Conservation (phyloP, 192 early-diverging fungal genomes). For the Linderina pennispora region DNA sequence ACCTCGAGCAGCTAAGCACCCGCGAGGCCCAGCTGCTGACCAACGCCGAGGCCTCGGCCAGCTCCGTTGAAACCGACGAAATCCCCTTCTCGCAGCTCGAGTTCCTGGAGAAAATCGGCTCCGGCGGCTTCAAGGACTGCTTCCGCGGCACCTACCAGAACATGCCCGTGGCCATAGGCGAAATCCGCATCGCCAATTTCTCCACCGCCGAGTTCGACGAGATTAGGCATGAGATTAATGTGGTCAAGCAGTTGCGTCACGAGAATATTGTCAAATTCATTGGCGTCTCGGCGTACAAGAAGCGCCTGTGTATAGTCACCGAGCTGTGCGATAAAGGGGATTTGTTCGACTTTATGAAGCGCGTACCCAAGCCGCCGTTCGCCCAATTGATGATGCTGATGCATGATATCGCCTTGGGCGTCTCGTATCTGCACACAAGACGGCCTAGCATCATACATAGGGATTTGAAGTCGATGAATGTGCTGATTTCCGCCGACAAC, state of each 20-base stretch:
- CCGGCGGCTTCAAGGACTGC: slow-evolving; percentile 76
- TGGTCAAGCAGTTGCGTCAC: slow-evolving; percentile 69
- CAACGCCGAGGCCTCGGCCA: slow-evolving; percentile 22
- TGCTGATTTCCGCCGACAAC: slow-evolving; percentile 53
- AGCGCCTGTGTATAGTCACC: slow-evolving; percentile 64
- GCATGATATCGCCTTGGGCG: slow-evolving; percentile 71
- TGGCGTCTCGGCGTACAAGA: slow-evolving; percentile 56
- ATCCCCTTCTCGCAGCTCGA: slow-evolving; percentile 56
- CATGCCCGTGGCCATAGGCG: slow-evolving; percentile 64
- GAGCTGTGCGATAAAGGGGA: slow-evolving; percentile 72
- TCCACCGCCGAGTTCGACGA: slow-evolving; percentile 61
- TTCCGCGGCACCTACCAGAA: slow-evolving; percentile 59
- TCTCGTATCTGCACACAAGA: slow-evolving; percentile 65
- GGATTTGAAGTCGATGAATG: slow-evolving; percentile 75
- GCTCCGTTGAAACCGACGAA: slow-evolving; percentile 50
- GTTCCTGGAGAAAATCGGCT: slow-evolving; percentile 61
- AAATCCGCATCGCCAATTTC: slow-evolving; percentile 62
- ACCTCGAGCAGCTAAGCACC: slow-evolving; percentile 49
- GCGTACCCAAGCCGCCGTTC: slow-evolving; percentile 54
- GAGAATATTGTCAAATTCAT: slow-evolving; percentile 71
- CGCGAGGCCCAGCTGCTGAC: slow-evolving; percentile 41
- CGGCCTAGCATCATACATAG: slow-evolving; percentile 69
- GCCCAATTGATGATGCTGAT: slow-evolving; percentile 66
- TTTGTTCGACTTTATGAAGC: slow-evolving; percentile 67
- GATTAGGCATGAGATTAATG: slow-evolving; percentile 70